phyloP scores from a whole-genome alignment of 257 asterid species.

The Solanum chilense region DNA sequence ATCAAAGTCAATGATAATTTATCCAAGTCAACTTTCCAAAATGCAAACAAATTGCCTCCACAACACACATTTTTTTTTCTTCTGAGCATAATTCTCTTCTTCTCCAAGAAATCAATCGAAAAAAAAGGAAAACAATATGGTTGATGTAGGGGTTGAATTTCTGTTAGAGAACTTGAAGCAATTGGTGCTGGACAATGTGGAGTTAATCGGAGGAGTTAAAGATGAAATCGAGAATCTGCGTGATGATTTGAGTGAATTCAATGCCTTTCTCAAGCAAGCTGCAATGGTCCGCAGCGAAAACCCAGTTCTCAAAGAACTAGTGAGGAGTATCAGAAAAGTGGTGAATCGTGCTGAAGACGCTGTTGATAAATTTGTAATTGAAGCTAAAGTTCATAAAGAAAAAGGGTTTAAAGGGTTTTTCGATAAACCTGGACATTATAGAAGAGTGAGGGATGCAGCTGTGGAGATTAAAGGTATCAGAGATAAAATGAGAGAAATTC shows the following conservation, averaged over 20 bases:
- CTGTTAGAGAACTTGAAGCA: conserved; percentile 16
- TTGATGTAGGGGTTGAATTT: not conserved
- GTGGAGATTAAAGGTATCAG: not conserved
- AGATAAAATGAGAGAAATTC: not conserved
- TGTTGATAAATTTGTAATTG: not conserved
- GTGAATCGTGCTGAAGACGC: conserved; percentile 17
- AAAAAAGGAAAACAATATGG: not conserved
- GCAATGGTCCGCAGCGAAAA: not conserved
- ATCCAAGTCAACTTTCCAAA: not conserved
- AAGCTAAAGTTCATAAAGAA: not conserved
- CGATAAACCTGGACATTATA: not conserved
- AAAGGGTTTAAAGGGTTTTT: not conserved
- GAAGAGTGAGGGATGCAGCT: not conserved
- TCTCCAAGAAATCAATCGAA: not conserved
- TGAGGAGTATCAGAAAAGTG: not conserved
- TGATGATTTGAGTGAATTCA: not conserved
- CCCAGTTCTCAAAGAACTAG: not conserved
- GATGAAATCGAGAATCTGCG: not conserved
- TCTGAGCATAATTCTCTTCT: not conserved
- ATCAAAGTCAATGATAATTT: not conserved
- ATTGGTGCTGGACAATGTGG: not conserved
- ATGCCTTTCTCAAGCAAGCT: not conserved
- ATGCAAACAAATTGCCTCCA: not conserved
- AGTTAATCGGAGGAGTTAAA: not conserved
- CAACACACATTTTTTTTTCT: not conserved